These are phyloP conservation scores for Chrysosphaeria jannelii DNA, from an alignment of 2,329 filamentous ascomycete species.

Conservation along the genomic window DNA sequence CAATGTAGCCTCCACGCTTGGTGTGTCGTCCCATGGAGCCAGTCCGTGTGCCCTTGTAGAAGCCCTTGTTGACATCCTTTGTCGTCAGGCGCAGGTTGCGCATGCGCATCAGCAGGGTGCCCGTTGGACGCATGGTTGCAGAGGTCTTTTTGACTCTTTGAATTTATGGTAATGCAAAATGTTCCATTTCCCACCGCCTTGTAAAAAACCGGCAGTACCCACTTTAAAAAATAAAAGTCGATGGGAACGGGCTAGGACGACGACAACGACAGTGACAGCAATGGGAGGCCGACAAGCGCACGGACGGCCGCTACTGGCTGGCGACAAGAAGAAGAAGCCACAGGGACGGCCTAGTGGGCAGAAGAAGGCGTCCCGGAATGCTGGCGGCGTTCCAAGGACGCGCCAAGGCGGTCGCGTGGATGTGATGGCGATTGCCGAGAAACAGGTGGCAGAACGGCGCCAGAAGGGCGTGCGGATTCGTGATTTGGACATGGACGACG, in stretches of 20 bases:
- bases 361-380: no score
- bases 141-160: neutral
- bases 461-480: constrained; percentile 12
- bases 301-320: constrained; percentile 18
- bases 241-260: neutral
- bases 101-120: neutral
- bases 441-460: constrained; percentile 15
- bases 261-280: neutral
- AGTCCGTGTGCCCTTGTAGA: constrained; percentile 85
- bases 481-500: constrained; percentile 15
- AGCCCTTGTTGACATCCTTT: constrained; percentile 77
- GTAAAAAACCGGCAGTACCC: neutral
- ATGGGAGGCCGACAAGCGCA: constrained; percentile 30
- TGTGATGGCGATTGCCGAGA: constrained; percentile 24
- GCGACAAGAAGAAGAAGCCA: constrained; percentile 4
- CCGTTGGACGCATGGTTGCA: neutral
- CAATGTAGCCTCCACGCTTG: constrained; percentile 51
- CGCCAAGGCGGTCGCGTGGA: constrained; percentile 15
- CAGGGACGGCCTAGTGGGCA: neutral
- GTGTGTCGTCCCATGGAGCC: constrained; percentile 70
- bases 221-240: constrained; percentile 3
- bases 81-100: constrained; percentile 32
- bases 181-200: neutral
- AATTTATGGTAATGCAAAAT: no score
- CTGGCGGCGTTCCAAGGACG: constrained; percentile 11